These are phyloP conservation scores for Cercospora citrullina DNA, from an alignment of 2,329 filamentous ascomycete genomes.

Conservation along the genomic window DNA sequence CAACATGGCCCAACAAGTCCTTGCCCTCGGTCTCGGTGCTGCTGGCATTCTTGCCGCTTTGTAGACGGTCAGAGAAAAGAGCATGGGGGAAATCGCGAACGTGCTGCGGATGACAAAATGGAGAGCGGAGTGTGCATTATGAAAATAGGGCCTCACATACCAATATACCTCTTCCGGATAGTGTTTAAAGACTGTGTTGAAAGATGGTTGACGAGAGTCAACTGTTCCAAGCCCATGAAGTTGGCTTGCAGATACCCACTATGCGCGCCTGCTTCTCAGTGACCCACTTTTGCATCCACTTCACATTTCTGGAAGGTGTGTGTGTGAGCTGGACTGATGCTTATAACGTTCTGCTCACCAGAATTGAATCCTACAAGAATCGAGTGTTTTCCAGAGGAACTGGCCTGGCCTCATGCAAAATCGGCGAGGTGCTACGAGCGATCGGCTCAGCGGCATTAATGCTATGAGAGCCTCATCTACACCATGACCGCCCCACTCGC, in stretches of 20 bases:
- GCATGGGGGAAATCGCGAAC: neutral
- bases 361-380: neutral
- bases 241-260: neutral
- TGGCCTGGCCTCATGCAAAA: neutral
- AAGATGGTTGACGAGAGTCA: neutral
- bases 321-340: neutral
- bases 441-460: neutral
- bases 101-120: neutral
- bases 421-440: neutral
- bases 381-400: neutral
- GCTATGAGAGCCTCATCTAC: neutral
- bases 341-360: neutral
- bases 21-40: constrained; percentile 20
- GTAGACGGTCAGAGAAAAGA: neutral
- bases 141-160: neutral
- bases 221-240: neutral
- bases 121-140: neutral
- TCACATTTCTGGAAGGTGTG: neutral
- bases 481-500: neutral
- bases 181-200: neutral
- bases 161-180: neutral
- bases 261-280: neutral
- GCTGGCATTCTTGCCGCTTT: constrained; percentile 18
- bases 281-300: neutral
- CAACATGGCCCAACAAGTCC: constrained; percentile 16